These are phyloP conservation scores for Suillus placidus DNA, from an alignment of 768 basidiomycete species.

Conservation along the genomic window DNA sequence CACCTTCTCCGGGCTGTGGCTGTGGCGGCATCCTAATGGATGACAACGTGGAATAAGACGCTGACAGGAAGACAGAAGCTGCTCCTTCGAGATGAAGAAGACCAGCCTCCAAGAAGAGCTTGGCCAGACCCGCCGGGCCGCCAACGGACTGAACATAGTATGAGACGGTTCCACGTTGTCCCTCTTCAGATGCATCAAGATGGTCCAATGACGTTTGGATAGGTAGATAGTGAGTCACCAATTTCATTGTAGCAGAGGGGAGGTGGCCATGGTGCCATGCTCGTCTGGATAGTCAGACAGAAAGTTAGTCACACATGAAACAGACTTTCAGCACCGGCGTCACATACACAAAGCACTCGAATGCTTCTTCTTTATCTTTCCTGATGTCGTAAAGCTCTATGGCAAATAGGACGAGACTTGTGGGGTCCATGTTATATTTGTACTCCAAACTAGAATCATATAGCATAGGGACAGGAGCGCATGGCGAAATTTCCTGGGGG, in stretches of 20 bases:
- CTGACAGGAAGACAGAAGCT: conserved; percentile 68
- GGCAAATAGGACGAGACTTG: conserved; percentile 72
- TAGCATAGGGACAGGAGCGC: conserved; percentile 51
- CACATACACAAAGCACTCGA: conserved; percentile 78
- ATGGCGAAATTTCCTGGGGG: conserved; percentile 60
- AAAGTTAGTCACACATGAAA: conserved; percentile 4
- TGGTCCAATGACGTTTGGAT: conserved; percentile 47
- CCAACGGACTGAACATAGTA: conserved; percentile 74
- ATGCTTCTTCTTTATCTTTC: conserved; percentile 74
- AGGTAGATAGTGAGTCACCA: conserved; percentile 74
- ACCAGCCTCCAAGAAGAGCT: conserved; percentile 78
- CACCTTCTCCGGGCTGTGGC: conserved; percentile 53
- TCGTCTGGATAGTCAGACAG: conserved; percentile 48
- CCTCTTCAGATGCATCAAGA: conserved; percentile 38
- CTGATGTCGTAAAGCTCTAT: conserved; percentile 76
- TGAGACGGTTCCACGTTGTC: conserved; percentile 51
- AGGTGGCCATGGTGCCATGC: conserved; percentile 81
- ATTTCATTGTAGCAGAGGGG: conserved; percentile 76
- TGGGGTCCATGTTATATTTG: conserved; percentile 85
- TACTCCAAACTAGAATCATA: conserved; percentile 55
- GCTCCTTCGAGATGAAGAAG: conserved; percentile 82
- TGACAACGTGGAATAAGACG: conserved; percentile 76
- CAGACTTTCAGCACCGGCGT: not conserved
- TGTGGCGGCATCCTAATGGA: conserved; percentile 70
- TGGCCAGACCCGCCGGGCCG: conserved; percentile 65